Conservation (phyloP, 2,329 filamentous ascomycete species). For the Amauroascus verrucosus region DNA sequence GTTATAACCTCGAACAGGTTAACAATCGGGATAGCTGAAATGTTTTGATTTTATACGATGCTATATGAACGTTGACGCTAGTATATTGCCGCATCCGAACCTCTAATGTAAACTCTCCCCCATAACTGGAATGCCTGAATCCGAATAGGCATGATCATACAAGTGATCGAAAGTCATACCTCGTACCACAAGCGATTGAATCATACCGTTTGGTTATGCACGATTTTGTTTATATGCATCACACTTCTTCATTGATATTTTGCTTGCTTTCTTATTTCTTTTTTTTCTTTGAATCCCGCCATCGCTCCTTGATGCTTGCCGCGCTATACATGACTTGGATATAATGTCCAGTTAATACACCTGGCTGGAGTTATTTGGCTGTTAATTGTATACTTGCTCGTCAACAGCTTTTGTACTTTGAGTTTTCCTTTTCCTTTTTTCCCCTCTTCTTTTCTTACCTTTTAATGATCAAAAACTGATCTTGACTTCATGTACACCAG, state of each 20-base stretch:
- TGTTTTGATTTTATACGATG: not conserved
- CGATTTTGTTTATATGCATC: not conserved
- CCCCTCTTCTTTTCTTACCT: too few relatives aligned
- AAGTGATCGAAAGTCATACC: not conserved
- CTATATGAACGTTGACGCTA: not conserved
- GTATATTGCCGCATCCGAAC: not conserved
- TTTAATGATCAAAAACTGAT: not conserved
- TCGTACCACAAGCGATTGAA: not conserved
- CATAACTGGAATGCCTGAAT: not conserved
- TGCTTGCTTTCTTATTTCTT: not conserved
- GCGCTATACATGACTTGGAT: too few relatives aligned
- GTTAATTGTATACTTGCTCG: not conserved
- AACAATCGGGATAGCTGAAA: not conserved
- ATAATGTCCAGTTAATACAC: too few relatives aligned
- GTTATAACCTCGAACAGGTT: slow-evolving; percentile 45
- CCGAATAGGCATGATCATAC: not conserved
- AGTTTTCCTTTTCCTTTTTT: not conserved
- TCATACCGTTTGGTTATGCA: not conserved
- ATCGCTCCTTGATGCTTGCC: too few relatives aligned
- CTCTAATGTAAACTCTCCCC: not conserved
- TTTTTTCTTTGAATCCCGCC: not conserved
- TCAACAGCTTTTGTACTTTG: not conserved
- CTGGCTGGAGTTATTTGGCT: too few relatives aligned
- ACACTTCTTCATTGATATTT: not conserved
- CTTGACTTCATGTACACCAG: not conserved